Conservation (phyloP, 2,329 filamentous ascomycete species). For the Diaporthe vexans region DNA sequence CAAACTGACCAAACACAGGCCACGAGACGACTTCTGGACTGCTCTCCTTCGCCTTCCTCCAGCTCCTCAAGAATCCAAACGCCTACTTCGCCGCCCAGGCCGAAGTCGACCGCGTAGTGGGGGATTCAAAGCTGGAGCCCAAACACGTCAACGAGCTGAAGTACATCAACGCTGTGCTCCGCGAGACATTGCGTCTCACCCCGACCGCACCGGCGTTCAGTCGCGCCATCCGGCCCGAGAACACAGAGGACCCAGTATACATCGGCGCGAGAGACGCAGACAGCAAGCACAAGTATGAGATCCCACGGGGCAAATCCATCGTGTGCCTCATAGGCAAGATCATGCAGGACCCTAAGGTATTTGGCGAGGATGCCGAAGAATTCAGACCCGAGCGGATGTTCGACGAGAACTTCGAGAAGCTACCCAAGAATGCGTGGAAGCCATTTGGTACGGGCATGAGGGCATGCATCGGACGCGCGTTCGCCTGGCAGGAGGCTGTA, state of each 20-base stretch:
- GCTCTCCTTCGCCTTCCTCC: conserved; percentile 75
- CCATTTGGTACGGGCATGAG: conserved; percentile 74
- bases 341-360: conserved; percentile 75
- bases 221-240: conserved; percentile 1
- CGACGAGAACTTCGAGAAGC: conserved; percentile 73
- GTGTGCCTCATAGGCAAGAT: conserved; percentile 64
- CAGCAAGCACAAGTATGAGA: conserved; percentile 71
- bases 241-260: not conserved
- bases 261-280: conserved; percentile 64
- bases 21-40: conserved; percentile 80
- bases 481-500: conserved; percentile 81
- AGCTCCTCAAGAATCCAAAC: conserved; percentile 74
- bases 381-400: conserved; percentile 82
- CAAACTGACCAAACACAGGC: conserved; percentile 45
- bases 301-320: conserved; percentile 66
- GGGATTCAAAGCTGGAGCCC: conserved; percentile 67
- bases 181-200: conserved; percentile 75
- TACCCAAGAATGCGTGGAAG: conserved; percentile 76
- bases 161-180: conserved; percentile 75
- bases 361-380: conserved; percentile 73
- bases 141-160: conserved; percentile 75
- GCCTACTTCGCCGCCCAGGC: conserved; percentile 72
- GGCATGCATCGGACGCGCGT: conserved; percentile 79
- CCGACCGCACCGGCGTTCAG: conserved; percentile 71
- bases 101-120: conserved; percentile 77